These are phyloP conservation scores for Aspergillus leporis DNA, from an alignment of 495 filamentous ascomycete genomes.

Conservation along the genomic window DNA sequence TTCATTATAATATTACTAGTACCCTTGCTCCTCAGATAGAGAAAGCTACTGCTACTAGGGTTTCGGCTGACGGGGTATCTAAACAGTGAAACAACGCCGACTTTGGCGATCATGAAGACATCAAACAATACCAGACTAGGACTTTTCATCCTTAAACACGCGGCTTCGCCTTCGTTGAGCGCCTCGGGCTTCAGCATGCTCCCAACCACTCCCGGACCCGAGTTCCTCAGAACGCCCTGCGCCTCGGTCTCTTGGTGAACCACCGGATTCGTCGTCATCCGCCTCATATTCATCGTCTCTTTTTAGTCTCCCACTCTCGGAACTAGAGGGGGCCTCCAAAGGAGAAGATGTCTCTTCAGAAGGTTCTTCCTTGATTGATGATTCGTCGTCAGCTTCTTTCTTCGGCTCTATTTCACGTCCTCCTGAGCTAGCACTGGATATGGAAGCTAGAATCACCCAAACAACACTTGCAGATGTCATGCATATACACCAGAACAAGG, in stretches of 20 bases:
- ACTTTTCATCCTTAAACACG: constrained; percentile 23
- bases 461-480: constrained; percentile 59
- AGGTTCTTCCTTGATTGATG: constrained; percentile 32
- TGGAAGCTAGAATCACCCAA: constrained; percentile 54
- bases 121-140: constrained; percentile 12
- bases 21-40: too few relatives aligned
- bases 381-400: constrained; percentile 18
- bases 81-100: not conserved
- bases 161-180: constrained; percentile 40
- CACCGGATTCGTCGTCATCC: constrained; percentile 15
- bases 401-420: constrained; percentile 28
- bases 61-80: not conserved
- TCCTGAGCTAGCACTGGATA: constrained; percentile 25
- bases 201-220: constrained; percentile 36
- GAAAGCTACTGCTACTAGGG: too few relatives aligned
- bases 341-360: constrained; percentile 20
- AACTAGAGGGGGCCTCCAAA: constrained; percentile 16
- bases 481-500: constrained; percentile 72
- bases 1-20: too few relatives aligned
- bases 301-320: constrained; percentile 12
- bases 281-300: constrained; percentile 26
- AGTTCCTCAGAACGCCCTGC: constrained; percentile 6
- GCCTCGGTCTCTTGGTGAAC: constrained; percentile 6
- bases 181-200: constrained; percentile 34
- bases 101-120: not conserved